Evolutionary conservation across 352 stramenopile genomes (phyloP).

Genomic region (Thalassiosira exigua): DNA sequence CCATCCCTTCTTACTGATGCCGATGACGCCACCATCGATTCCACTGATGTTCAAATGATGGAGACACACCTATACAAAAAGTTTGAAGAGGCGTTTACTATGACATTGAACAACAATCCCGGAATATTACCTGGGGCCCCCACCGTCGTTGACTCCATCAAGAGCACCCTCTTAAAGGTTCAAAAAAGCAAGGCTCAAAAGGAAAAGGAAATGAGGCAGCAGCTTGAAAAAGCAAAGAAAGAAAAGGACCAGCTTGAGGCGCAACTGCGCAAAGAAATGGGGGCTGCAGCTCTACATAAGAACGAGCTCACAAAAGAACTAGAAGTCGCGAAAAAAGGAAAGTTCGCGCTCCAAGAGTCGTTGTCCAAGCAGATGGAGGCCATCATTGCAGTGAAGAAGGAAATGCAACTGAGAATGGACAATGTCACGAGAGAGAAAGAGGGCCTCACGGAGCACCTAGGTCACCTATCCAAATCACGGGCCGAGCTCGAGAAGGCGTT

Average conservation of each 20-base stretch:
- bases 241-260: slow-evolving; percentile 27
- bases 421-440: slow-evolving; percentile 43
- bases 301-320: slow-evolving; percentile 24
- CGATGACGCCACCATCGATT: neutral
- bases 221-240: slow-evolving; percentile 21
- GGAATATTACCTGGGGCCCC: slow-evolving; percentile 25
- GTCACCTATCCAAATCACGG: slow-evolving; percentile 42
- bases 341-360: slow-evolving; percentile 14
- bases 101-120: slow-evolving; percentile 35
- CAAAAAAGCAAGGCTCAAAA: slow-evolving; percentile 25
- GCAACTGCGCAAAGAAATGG: slow-evolving; percentile 21
- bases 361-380: slow-evolving; percentile 35
- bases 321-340: slow-evolving; percentile 5
- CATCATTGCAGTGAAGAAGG: slow-evolving; percentile 32
- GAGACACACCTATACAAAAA: slow-evolving; percentile 32
- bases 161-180: slow-evolving; percentile 17
- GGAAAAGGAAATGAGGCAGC: slow-evolving; percentile 25
- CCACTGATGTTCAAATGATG: neutral
- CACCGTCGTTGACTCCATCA: slow-evolving; percentile 18
- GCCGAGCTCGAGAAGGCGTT: slow-evolving; percentile 39
- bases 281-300: neutral
- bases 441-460: slow-evolving; percentile 46
- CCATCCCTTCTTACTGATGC: neutral
- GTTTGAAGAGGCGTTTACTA: slow-evolving; percentile 36
- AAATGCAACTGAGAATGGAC: slow-evolving; percentile 30